Evolutionary conservation across 2,329 filamentous ascomycete species (phyloP), one percentile per base, ranked within the genome.

Genomic region (Gnomoniopsis sp.): DNA sequence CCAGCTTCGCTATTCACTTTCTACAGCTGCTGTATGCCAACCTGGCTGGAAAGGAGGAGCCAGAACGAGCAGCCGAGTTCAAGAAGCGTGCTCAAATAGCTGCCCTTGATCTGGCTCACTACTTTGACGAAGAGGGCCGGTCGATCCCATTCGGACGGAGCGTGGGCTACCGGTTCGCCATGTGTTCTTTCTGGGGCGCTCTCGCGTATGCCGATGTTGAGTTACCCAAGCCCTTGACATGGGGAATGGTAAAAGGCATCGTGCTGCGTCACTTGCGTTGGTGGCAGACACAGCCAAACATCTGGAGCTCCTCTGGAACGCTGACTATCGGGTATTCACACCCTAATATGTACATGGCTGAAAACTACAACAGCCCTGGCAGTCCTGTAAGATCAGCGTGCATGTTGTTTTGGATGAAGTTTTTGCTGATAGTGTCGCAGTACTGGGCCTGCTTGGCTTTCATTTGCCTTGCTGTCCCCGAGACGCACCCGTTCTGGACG

Each of bases 361-460:
- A 93, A 72, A 92, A 93, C 70, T 93, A 93, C 74, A 93, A 93
- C 72, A 91, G 88, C 11, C 88, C 90, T 0, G 87, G 87, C 36
- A 85, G 81, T 57, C 80, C 81, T 23, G 80, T 82, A 69, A 72
- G 76, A 69, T 38, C 6, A 10, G 3, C 2, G 8, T 17, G 3
- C 21, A 21, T 1, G 8, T 3, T 43, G 12, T 26, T n/a, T 8
- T 26, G 12, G 15, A 1, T 3, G 21, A 6, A n/a, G n/a, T n/a
- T 22, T 6, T 36, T 3, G 23, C 59, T 61, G 22, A 60, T 22
- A 19, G 21, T 21, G 14, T 76, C 74, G 1, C 75, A 89, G 65
- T 92, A 92, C 71, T 93, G 90, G 90, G 88, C 88, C 54, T 92
- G 89, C 73, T 77, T 92, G 22, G 85, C 88, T 1, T 93, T 93